phyloP scores from a whole-genome alignment of 331 rosid species.

The Rosa hybrid region DNA sequence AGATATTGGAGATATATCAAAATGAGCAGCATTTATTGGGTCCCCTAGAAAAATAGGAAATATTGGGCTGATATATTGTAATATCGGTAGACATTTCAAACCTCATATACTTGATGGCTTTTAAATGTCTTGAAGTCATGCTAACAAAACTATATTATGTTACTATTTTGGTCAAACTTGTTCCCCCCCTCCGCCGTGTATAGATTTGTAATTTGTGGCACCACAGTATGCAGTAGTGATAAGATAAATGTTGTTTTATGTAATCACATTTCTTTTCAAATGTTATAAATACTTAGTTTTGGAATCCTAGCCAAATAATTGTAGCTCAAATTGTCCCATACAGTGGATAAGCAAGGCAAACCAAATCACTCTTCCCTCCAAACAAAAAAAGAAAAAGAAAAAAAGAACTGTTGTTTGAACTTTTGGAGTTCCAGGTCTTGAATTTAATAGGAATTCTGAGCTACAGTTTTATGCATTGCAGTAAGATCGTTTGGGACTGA shows the following conservation, averaged over 20 bases:
- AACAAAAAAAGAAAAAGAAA: neutral
- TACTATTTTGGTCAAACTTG: no score
- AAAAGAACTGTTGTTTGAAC: neutral
- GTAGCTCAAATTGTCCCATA: no score
- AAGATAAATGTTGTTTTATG: neutral
- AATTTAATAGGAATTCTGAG: neutral
- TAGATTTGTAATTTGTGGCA: neutral
- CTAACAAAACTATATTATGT: no score
- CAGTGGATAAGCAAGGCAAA: neutral
- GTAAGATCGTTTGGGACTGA: constrained; percentile 91
- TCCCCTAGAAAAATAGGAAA: no score
- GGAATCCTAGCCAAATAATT: neutral
- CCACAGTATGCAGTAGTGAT: neutral
- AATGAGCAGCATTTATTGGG: no score
- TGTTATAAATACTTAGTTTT: neutral
- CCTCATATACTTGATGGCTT: no score
- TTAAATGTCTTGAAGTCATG: no score
- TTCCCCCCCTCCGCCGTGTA: no score
- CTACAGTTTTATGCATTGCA: constrained; percentile 30
- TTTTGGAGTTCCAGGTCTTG: neutral
- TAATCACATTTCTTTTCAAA: neutral
- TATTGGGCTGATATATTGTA: no score
- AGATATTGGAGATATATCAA: no score
- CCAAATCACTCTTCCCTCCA: neutral
- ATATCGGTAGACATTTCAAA: no score